Base-by-base conservation (phyloP, 2,329 filamentous ascomycete genomes). In the Hymenotorrendiella dingleyae region DNA sequence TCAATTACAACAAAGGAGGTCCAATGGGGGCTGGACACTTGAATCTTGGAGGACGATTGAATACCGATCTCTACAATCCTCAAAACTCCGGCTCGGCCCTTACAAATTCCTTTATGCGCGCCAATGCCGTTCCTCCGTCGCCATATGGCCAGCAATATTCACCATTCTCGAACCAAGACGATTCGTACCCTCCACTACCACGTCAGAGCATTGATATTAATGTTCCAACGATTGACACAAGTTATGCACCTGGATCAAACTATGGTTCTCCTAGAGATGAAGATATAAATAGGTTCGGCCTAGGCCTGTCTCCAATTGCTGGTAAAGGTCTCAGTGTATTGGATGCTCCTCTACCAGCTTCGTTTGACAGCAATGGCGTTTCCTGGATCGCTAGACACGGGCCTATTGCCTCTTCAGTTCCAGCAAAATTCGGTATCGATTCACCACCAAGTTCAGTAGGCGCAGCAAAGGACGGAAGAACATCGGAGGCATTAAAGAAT, bases 291-390 rank as follows among this genome's bases (percentile, higher is more conserved):
- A 69, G 77, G 24, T 70, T 76, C 23, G 80, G 85, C n/a, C 73
- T 90, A 28, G 85, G 85, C 19, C 76, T 93, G 40, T 94, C 90
- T 11, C 88, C 90, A 0, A 76, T 76, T 37, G 78, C 79, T 54
- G 78, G 79, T 40, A 82, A 79, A 54, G 78, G 76, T 3, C 64
- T 95, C n/a, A 93, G 86, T n/a, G 86, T 94, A 11, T 76, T 96
- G 49, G 91, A 97, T 67, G 93, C 89, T 2, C 89, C 88, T 12
- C 76, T 97, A 7, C 93, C 93, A 1, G 87, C 90, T 7, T 97
- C 91, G 0, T 96, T 97, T 62, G 93, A 97, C 65, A 94, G 89
- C 56, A 93, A 96, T 59, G 91, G 90, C 37, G 86, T 96, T 40
- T 96, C 90, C 9, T 86, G 91, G 62, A 89, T 88, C 49, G 90